phyloP scores from a whole-genome alignment of 179 eudicot species.

The Sideroxylon spinosum region DNA sequence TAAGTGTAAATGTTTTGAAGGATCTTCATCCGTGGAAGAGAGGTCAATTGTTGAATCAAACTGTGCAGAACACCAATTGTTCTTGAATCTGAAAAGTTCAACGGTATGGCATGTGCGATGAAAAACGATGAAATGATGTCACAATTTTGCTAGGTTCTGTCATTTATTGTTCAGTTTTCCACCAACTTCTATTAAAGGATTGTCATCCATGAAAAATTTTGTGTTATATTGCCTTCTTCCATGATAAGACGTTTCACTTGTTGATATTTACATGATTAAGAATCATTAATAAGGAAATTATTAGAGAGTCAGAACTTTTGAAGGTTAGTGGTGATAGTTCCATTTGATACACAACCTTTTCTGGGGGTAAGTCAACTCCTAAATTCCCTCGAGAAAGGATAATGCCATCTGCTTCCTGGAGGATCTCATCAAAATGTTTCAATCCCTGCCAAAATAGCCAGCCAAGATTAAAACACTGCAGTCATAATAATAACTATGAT shows the following conservation, averaged over 20 bases:
- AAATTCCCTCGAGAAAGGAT: slow-evolving; percentile 63
- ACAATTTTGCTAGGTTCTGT: too few species aligned
- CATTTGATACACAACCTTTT: slow-evolving; percentile 35
- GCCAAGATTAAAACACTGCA: background rate
- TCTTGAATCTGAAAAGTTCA: background rate
- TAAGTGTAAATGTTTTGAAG: background rate
- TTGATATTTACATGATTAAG: background rate
- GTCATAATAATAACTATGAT: background rate
- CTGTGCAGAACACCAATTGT: background rate
- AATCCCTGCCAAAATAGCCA: slow-evolving; percentile 36
- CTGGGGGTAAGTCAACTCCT: slow-evolving; percentile 67
- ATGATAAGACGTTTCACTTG: background rate
- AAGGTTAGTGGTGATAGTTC: slow-evolving; percentile 2
- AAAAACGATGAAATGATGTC: background rate
- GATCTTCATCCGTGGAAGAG: background rate
- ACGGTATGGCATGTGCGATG: background rate
- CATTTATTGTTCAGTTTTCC: background rate
- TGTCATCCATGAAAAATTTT: background rate
- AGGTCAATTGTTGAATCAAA: background rate
- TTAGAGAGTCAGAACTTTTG: background rate
- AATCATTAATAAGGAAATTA: background rate
- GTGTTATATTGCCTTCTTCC: background rate
- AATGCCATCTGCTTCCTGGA: slow-evolving; percentile 63
- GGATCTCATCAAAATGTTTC: slow-evolving; percentile 61
- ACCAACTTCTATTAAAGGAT: background rate